Evolutionary conservation across 2,329 filamentous ascomycete species (phyloP), one percentile per base, ranked within the genome.

Genomic region (Fusarium palustre): DNA sequence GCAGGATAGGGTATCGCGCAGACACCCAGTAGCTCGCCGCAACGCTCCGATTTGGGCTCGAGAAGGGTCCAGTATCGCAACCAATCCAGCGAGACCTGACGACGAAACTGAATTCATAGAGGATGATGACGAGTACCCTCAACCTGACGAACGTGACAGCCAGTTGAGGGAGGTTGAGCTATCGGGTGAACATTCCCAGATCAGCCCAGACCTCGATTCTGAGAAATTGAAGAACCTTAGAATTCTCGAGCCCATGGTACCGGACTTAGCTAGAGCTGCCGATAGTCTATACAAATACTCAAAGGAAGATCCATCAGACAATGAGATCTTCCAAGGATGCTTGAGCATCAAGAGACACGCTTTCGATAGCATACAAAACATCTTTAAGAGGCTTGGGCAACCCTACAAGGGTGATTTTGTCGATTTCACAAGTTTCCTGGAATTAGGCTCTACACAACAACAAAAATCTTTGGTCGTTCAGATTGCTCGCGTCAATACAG

Each of bases 401-500:
- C 38, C 45, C 22, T 30, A 58, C 4, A 53, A 60, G 7, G 60
- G 55, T 5, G 69, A 72, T 0, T 77, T 81, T 46, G 71, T 82
- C 25, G 72, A 80, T 66, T 70, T 73, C 50, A 43, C 56, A 11
- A 52, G 59, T n/a, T 61, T 64, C 24, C 16, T 56, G 28, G 15
- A 36, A 33, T 22, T 30, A n/a, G 11, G 25, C 13, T 25, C 28
- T 20, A 54, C 49, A n/a, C 46, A 58, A n/a, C 43, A 61, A 5
- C 38, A 52, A 16, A 42, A 31, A 13, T 25, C 30, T 20, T 66
- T 59, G 24, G 55, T 41, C 11, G 63, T 33, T 16, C 64, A 72
- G 16, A 67, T 80, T 18, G 76, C 74, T 7, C 69, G 73, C 30
- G 78, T 77, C 28, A 83, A 83, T 56, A 71, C 80, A 7, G 78